phyloP scores from a whole-genome alignment of 352 stramenopile species.

The Pythium grandisporangium region DNA sequence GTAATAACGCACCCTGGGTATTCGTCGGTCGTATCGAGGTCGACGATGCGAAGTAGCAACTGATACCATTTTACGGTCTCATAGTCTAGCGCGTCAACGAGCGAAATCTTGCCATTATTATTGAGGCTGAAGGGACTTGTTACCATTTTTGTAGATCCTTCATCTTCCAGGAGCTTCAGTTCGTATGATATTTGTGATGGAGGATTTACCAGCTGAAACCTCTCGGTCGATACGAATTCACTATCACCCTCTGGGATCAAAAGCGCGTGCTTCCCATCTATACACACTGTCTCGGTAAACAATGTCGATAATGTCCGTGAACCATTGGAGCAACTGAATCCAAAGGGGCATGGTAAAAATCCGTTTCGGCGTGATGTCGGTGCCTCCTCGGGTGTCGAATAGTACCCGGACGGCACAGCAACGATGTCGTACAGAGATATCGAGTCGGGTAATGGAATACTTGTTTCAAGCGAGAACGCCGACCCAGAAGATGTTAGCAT shows the following conservation, averaged over 20 bases:
- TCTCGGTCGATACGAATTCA: slow-evolving; percentile 18
- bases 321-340: slow-evolving; percentile 29
- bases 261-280: slow-evolving; percentile 20
- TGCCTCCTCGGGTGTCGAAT: slow-evolving; percentile 28
- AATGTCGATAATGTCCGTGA: slow-evolving; percentile 14
- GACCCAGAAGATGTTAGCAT: not conserved
- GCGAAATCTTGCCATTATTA: slow-evolving; percentile 7
- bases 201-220: slow-evolving; percentile 20
- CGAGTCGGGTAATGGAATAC: slow-evolving; percentile 21
- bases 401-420: slow-evolving; percentile 32
- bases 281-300: slow-evolving; percentile 29
- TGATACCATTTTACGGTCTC: slow-evolving; percentile 13
- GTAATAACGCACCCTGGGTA: slow-evolving; percentile 23
- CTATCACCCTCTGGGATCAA: slow-evolving; percentile 21
- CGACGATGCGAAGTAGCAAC: not conserved
- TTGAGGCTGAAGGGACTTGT: slow-evolving; percentile 13
- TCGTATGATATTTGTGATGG: slow-evolving; percentile 5
- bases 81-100: slow-evolving; percentile 19
- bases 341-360: slow-evolving; percentile 22
- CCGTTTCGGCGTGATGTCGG: slow-evolving; percentile 17
- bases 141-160: not conserved
- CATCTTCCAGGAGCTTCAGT: slow-evolving; percentile 7
- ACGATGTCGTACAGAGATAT: slow-evolving; percentile 16
- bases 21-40: not conserved
- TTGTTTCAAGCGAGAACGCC: slow-evolving; percentile 1